A percentile compares a stretch with the other conserved stretches of the same genome.
phyloP scores from a whole-genome alignment of 768 basidiomycete genomes.

The Erythrobasidium yunnanense region DNA sequence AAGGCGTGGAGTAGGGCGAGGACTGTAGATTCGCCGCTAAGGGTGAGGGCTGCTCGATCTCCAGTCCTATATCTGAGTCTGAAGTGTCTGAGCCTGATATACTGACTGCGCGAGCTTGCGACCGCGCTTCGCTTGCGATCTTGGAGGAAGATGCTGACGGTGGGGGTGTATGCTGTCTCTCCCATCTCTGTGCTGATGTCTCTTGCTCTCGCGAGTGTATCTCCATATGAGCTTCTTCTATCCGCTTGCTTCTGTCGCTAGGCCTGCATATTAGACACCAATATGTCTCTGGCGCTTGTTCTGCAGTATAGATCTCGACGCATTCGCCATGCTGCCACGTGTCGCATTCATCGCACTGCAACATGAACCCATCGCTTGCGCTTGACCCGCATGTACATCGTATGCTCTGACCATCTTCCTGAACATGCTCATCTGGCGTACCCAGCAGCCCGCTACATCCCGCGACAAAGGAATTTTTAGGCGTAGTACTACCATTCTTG shows the following conservation, averaged over 20 bases:
- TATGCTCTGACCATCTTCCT: constrained; percentile 2
- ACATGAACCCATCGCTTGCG: constrained; percentile 9
- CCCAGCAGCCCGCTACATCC: constrained; percentile 5
- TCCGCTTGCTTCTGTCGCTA: not conserved
- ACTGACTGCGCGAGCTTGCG: not conserved
- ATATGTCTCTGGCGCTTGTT: not conserved
- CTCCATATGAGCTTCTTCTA: not conserved
- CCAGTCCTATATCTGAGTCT: constrained; percentile 13
- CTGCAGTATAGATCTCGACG: constrained; percentile 6
- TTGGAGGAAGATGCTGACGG: not conserved
- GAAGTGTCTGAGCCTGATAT: not conserved
- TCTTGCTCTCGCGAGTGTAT: not conserved
- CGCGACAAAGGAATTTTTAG: no score
- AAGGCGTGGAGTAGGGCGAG: no score
- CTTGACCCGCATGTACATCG: constrained; percentile 3
- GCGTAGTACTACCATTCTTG: no score
- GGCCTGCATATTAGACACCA: constrained; percentile 1
- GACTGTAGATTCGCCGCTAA: not conserved
- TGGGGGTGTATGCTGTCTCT: not conserved
- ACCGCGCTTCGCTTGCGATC: not conserved
- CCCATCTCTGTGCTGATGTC: not conserved
- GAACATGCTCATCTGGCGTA: constrained; percentile 16
- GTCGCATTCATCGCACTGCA: constrained; percentile 21
- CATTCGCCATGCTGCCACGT: constrained; percentile 7
- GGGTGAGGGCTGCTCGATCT: constrained; percentile 1